Evolutionary conservation across 2,329 filamentous ascomycete genomes (phyloP), one percentile per base, ranked within the genome.

Genomic region (Diatrype stigma): DNA sequence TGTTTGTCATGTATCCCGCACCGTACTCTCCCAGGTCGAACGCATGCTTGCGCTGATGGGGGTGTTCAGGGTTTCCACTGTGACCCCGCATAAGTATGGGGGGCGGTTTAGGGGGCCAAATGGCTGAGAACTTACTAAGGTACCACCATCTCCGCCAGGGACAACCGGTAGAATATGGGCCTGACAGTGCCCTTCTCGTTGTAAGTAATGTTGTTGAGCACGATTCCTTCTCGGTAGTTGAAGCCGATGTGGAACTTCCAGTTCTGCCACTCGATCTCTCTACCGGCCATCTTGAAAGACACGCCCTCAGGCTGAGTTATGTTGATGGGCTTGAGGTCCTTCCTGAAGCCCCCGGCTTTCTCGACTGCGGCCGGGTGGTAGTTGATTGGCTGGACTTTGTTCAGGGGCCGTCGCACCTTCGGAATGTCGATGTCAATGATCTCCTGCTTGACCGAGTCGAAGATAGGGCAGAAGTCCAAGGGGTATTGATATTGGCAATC

Each of bases 161-260:
- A 96, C 7, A 96, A 76, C 45, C 92, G 82, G 79, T 94, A 96
- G 72, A 96, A 96, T 34, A 95, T 78, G 1, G 89, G 87, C 30
- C 92, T 80, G 32, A 86, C 76, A 42, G 74, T 86, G 44, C 89
- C 85, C 69, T 90, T 89, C 71, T 96, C 92, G 60, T 90, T 92
- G 72, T 87, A 96, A 3, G 85, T 89, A 65, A 96, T 91, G 72
- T 96, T 90, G 70, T 89, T 94, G 6, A 96, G 76, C 2, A 96
- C 88, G 59, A 96, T 87, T 21, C 92, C 92, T 71, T 96, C 92
- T 23, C 89, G 82, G 73, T 96, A 94, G 76, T 96, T 96, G 80
- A 96, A 96, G 22, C 92, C 92, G 52, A 96, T 82, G 67, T 96
- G 92, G 57, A 96, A 82, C 62, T 82, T 93, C 88, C 90, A 96